Percentiles rank a stretch among this genome's conserved stretches.
Evolutionary conservation across 257 asterid species (phyloP).

Genomic region (Solanum peruvianum): DNA sequence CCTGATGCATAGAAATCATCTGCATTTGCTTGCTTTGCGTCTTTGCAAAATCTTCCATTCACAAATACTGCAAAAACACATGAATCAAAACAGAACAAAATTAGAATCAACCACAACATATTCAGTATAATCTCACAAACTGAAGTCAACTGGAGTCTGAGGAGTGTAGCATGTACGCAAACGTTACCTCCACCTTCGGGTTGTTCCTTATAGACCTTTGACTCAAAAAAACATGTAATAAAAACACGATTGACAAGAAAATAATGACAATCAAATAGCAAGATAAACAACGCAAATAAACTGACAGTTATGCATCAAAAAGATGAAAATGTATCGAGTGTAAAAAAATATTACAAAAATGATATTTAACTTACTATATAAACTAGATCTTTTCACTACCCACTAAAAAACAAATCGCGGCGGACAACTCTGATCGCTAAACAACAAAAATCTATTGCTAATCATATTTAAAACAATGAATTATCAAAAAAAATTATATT

Average conservation of each 20-base stretch:
- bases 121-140: neutral
- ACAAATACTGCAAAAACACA: neutral
- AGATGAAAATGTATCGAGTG: neutral
- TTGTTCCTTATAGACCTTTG: neutral
- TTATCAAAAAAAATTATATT: neutral
- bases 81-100: neutral
- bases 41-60: neutral
- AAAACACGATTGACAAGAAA: neutral
- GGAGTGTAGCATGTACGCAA: neutral
- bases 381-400: neutral
- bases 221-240: neutral
- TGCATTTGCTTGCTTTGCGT: neutral
- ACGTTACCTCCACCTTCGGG: neutral
- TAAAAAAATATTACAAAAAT: neutral
- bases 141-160: fast-evolving
- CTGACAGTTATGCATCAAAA: neutral
- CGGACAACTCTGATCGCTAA: neutral
- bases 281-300: neutral
- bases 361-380: too few species aligned
- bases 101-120: neutral
- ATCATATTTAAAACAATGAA: neutral
- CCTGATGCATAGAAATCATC: neutral
- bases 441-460: neutral
- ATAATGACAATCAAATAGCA: neutral
- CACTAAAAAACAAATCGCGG: neutral